Percentiles rank a stretch among this genome's conserved stretches.
Evolutionary conservation across 805 yeast species (phyloP).

Genomic region (Starmerella sp.): DNA sequence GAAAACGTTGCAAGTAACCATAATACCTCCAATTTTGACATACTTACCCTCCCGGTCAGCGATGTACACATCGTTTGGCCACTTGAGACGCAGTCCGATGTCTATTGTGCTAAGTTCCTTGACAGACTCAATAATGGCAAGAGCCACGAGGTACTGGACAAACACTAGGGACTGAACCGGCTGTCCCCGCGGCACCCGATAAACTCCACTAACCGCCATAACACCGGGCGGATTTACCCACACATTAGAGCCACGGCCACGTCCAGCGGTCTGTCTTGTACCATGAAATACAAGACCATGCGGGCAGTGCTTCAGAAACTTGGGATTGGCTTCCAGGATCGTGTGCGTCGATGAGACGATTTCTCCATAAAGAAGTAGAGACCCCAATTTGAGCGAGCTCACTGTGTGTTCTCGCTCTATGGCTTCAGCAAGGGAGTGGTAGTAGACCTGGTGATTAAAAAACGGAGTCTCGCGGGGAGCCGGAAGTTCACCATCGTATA

Average conservation of each 20-base stretch:
- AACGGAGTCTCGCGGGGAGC: conserved; percentile 50
- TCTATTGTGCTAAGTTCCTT: conserved; percentile 49
- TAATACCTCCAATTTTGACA: conserved; percentile 70
- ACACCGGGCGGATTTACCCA: conserved; percentile 96
- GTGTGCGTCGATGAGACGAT: conserved; percentile 82
- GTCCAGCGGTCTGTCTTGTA: conserved; percentile 75
- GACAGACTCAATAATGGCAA: conserved; percentile 75
- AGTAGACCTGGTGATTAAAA: conserved; percentile 55
- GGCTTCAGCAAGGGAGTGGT: conserved; percentile 32
- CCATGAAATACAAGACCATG: conserved; percentile 60
- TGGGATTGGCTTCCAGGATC: conserved; percentile 61
- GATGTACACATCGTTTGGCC: conserved; percentile 94
- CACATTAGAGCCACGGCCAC: conserved; percentile 88
- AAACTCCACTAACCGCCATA: conserved; percentile 63
- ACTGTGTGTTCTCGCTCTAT: conserved; percentile 5
- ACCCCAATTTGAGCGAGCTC: conserved; percentile 38
- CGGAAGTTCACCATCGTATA: conserved; percentile 39
- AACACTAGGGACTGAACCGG: conserved; percentile 58
- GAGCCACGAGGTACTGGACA: conserved; percentile 70
- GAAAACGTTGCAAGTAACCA: conserved; percentile 66
- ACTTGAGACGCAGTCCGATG: conserved; percentile 71
- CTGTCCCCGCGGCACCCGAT: conserved; percentile 43
- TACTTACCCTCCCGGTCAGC: conserved; percentile 35
- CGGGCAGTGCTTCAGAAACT: conserved; percentile 49
- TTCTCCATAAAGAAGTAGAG: conserved; percentile 64